Conservation (phyloP, 2,329 filamentous ascomycete genomes). For the Penicillium sp. region DNA sequence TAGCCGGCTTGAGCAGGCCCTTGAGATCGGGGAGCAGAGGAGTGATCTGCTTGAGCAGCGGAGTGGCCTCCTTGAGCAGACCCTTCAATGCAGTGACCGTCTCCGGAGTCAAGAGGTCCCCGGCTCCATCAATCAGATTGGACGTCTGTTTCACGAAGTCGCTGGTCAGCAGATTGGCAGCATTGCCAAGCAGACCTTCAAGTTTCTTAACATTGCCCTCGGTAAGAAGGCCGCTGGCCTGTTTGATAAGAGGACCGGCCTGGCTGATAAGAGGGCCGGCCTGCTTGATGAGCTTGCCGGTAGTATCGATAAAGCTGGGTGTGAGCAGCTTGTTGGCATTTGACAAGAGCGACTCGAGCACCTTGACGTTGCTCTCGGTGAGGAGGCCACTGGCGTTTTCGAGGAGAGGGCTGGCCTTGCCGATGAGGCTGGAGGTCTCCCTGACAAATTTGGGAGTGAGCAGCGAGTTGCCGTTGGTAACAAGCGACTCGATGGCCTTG, state of each 20-base stretch:
- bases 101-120: constrained; percentile 10
- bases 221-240: constrained; percentile 2
- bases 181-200: constrained; percentile 51
- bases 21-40: constrained; percentile 22
- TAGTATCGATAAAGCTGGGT: constrained; percentile 11
- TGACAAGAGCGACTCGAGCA: constrained; percentile 57
- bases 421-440: constrained; percentile 17
- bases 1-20: constrained; percentile 20
- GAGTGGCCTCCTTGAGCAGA: constrained; percentile 1
- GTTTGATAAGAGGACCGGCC: constrained; percentile 9
- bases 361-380: constrained; percentile 61
- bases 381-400: constrained; percentile 1
- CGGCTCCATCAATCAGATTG: constrained; percentile 14
- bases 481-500: constrained; percentile 8
- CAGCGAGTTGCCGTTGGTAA: constrained; percentile 26
- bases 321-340: constrained; percentile 19
- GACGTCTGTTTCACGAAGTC: constrained; percentile 17
- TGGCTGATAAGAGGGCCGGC: constrained; percentile 9
- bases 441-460: constrained; percentile 28
- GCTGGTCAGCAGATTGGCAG: constrained; percentile 13
- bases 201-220: constrained; percentile 69
- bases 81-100: constrained; percentile 22
- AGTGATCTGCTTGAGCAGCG: constrained; percentile 10
- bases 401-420: constrained; percentile 6
- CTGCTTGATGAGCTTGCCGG: constrained; percentile 14